These are phyloP conservation scores for Penicillium lividum DNA, from an alignment of 495 filamentous ascomycete species.

Conservation along the genomic window DNA sequence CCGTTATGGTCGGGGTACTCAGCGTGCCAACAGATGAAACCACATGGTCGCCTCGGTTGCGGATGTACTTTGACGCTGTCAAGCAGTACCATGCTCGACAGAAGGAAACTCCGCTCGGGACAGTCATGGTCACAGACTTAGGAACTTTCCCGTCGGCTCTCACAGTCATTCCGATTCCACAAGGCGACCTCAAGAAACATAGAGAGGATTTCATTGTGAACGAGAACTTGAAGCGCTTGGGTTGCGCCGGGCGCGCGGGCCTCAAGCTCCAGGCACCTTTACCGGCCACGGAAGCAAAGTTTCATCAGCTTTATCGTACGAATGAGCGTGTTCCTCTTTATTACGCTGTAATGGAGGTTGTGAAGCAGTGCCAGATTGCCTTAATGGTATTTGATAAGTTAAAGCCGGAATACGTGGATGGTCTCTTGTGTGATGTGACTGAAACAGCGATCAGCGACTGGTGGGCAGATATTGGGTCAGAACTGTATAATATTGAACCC, in stretches of 20 bases:
- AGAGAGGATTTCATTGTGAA: slow-evolving; percentile 90
- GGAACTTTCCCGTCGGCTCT: slow-evolving; percentile 85
- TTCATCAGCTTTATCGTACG: slow-evolving; percentile 84
- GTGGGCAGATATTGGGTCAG: slow-evolving; percentile 93
- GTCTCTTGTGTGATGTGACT: slow-evolving; percentile 88
- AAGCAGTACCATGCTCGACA: slow-evolving; percentile 76
- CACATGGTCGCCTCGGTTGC: slow-evolving; percentile 75
- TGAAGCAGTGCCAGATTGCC: slow-evolving; percentile 90
- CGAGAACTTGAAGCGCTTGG: slow-evolving; percentile 87
- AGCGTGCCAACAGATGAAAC: slow-evolving; percentile 80
- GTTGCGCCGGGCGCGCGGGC: slow-evolving; percentile 86
- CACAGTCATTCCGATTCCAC: slow-evolving; percentile 84
- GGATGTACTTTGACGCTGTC: slow-evolving; percentile 83
- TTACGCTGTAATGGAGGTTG: slow-evolving; percentile 78
- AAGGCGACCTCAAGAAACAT: slow-evolving; percentile 80
- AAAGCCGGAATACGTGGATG: slow-evolving; percentile 87
- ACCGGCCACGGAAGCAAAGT: slow-evolving; percentile 83
- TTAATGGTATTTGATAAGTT: slow-evolving; percentile 86
- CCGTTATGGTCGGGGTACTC: slow-evolving; percentile 75
- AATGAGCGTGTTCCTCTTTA: slow-evolving; percentile 77
- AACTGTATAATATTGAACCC: slow-evolving; percentile 87
- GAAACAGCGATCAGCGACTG: slow-evolving; percentile 89
- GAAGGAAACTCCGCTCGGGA: slow-evolving; percentile 81
- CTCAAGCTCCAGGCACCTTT: slow-evolving; percentile 75
- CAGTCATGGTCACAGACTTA: slow-evolving; percentile 91